These are phyloP conservation scores for Malus sieversii DNA, from an alignment of 306 rosid genomes.

Conservation along the genomic window DNA sequence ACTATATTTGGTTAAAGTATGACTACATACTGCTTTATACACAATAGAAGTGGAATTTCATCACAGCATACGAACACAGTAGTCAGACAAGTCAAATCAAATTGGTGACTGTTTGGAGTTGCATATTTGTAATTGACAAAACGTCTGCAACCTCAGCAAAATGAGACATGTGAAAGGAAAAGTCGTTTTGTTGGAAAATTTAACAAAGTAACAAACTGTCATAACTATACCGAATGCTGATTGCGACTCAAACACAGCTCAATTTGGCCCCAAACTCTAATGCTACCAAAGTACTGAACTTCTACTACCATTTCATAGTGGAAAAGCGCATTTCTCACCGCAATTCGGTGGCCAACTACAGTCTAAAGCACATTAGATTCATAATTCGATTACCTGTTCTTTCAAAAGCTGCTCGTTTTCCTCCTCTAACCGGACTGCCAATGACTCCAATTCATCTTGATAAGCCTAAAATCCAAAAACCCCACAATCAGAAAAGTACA, in stretches of 20 bases:
- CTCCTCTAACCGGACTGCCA: conserved; percentile 71
- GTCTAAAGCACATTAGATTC: neutral
- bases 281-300: neutral
- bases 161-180: neutral
- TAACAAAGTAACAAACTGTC: neutral
- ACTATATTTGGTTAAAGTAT: neutral
- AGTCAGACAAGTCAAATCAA: neutral
- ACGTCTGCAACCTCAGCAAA: neutral
- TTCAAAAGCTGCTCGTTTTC: conserved; percentile 65
- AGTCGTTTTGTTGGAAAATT: neutral
- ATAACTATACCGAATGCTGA: neutral
- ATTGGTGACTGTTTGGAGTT: neutral
- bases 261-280: neutral
- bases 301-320: neutral
- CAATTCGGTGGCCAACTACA: neutral
- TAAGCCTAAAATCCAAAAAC: conserved; percentile 56
- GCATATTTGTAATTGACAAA: neutral
- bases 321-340: neutral
- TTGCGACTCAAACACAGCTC: neutral
- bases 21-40: neutral
- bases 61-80: neutral
- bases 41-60: neutral
- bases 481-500: neutral
- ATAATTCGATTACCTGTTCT: conserved; percentile 56
- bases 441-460: conserved; percentile 75